Evolutionary conservation across 306 rosid species (phyloP), one percentile per base, ranked within the genome.

Genomic region (Psophocarpus tetragonolobus): DNA sequence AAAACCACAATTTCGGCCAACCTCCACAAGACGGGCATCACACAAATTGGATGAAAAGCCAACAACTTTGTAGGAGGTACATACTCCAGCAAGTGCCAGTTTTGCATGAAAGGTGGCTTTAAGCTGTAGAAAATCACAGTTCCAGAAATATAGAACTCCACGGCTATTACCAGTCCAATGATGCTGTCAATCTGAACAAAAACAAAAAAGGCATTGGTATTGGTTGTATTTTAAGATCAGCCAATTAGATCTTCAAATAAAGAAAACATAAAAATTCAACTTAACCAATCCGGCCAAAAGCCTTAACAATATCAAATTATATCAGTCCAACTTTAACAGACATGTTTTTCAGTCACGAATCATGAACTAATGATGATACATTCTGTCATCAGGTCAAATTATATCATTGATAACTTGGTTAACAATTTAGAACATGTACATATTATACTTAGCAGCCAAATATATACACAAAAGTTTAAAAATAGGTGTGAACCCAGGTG

Each of bases 81-180:
- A 77, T 4, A 45, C 57, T 23, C 75, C 56, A 67, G 85, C 81
- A 82, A 87, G 68, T 64, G 77, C 75, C 71, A 32, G 83, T 72
- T 77, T 79, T 23, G 76, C 71, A 76, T 57, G 70, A 68, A 68
- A 76, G 50, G 68, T 63, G 51, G 71, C 85, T 70, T 78, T 68
- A 71, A 75, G 84, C 76, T 81, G 86, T 84, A 73, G 84, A 75
- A 75, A 74, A 75, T 38, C 60, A 38, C 84, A 80, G 80, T 78
- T 75, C 81, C 82, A 32, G 61, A 74, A 76, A 73, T 73, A 54
- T 67, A 63, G 67, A 85, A 85, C 85, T 50, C 73, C 73, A 67
- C 6, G 53, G 10, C 33, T 63, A 66, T 38, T 65, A 36, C 51
- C 48, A 81, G 78, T 82, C 74, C 79, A 82, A 72, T 29, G 13